Evolutionary conservation across 148 eudicot genomes (phyloP).

Genomic region (Rhododendron mucronatum): DNA sequence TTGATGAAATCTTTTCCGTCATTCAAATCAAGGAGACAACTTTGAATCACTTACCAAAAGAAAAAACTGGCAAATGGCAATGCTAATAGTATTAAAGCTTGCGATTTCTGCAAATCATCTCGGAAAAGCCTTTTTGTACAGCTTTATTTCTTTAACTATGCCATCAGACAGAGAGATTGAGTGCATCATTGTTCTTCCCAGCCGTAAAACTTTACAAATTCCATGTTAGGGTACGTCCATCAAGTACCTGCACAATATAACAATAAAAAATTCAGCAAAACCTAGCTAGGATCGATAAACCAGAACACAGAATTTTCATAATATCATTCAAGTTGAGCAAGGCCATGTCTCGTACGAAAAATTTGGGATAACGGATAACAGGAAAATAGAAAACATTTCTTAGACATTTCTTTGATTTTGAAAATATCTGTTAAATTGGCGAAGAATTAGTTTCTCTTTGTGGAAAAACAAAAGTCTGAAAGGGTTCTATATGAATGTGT

Average conservation of each 20-base stretch:
- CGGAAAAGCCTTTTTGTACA: not conserved
- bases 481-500: too few species aligned
- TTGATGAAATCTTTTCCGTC: not conserved
- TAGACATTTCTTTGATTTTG: not conserved
- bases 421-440: not conserved
- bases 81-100: not conserved
- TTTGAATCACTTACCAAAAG: not conserved
- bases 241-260: conserved; percentile 64
- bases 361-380: not conserved
- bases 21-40: not conserved
- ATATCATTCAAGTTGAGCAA: not conserved
- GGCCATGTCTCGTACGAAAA: not conserved
- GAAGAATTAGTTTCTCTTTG: too few species aligned
- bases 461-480: too few species aligned
- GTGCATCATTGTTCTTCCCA: conserved; percentile 56
- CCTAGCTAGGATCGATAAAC: not conserved
- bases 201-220: conserved; percentile 66
- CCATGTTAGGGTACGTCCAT: conserved; percentile 76
- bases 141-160: too few species aligned
- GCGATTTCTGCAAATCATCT: not conserved
- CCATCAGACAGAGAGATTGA: too few species aligned
- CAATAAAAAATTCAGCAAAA: not conserved
- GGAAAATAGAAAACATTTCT: not conserved
- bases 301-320: not conserved
- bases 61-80: not conserved